A percentile compares a stretch with the other conserved stretches of the same genome.
phyloP scores from a whole-genome alignment of 2,329 filamentous ascomycete species.

The Amesomyces nigricolor region DNA sequence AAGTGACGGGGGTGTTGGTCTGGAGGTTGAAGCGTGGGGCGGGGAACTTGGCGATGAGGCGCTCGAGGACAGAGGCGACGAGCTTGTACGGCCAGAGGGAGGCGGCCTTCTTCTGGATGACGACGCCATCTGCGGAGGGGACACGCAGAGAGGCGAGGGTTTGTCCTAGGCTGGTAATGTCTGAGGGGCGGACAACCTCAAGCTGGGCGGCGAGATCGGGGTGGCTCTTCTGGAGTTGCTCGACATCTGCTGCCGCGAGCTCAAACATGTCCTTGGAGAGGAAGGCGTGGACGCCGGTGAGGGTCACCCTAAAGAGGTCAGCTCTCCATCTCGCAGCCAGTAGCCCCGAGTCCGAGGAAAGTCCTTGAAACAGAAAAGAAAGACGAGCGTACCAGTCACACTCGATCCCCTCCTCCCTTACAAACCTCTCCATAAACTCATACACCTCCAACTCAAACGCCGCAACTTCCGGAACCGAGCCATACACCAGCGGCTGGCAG shows the following conservation, averaged over 20 bases:
- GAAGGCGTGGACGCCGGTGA: conserved; percentile 51
- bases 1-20: conserved; percentile 62
- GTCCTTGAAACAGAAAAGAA: conserved; percentile 37
- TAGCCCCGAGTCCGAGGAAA: neutral
- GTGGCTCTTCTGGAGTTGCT: conserved; percentile 42
- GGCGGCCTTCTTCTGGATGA: conserved; percentile 60
- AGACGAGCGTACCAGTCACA: conserved; percentile 54
- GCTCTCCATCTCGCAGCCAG: conserved; percentile 46
- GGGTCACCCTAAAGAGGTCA: conserved; percentile 55
- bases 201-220: conserved; percentile 52
- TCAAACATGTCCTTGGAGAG: conserved; percentile 51
- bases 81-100: conserved; percentile 82
- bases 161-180: conserved; percentile 20
- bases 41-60: conserved; percentile 40
- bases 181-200: conserved; percentile 33
- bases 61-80: conserved; percentile 63
- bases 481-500: conserved; percentile 67
- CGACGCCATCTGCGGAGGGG: conserved; percentile 53
- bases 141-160: conserved; percentile 49
- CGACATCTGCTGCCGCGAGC: conserved; percentile 46
- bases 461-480: conserved; percentile 53
- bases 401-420: conserved; percentile 51
- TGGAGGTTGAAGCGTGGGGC: conserved; percentile 61
- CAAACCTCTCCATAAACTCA: conserved; percentile 51
- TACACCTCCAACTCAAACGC: conserved; percentile 70